phyloP scores from a whole-genome alignment of 2,329 filamentous ascomycete species.

The Aspergillus luchuensis region DNA sequence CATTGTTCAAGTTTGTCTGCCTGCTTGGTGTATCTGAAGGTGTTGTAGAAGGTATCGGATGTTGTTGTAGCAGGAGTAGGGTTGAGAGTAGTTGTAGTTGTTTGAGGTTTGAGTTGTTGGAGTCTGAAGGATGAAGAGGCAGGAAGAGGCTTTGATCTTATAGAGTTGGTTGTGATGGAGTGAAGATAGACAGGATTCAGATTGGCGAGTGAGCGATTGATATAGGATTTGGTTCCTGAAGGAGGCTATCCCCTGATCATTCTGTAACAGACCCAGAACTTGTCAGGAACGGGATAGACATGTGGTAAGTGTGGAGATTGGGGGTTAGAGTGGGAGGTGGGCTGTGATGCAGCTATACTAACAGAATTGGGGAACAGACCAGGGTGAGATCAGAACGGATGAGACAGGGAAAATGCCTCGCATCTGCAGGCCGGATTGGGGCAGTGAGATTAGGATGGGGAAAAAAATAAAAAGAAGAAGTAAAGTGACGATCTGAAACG shows the following conservation, averaged over 20 bases:
- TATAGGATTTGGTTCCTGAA: slow-evolving; percentile 24
- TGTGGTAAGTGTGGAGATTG: slow-evolving; percentile 23
- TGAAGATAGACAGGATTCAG: slow-evolving; percentile 25
- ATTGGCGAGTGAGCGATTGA: slow-evolving; percentile 25
- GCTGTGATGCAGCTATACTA: slow-evolving; percentile 24
- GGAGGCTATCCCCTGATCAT: slow-evolving; percentile 28
- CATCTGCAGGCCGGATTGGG: slow-evolving; percentile 16
- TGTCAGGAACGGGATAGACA: slow-evolving; percentile 18
- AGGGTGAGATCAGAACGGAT: slow-evolving; percentile 20
- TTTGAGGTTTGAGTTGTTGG: slow-evolving; percentile 3
- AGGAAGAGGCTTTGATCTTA: slow-evolving; percentile 13
- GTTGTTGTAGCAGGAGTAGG: slow-evolving; percentile 16
- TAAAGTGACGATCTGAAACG: slow-evolving; percentile 19
- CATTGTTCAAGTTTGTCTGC: slow-evolving; percentile 28
- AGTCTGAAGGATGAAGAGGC: slow-evolving; percentile 1
- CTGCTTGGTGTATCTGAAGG: slow-evolving; percentile 24
- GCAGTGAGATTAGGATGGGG: slow-evolving; percentile 17
- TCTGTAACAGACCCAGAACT: slow-evolving; percentile 18
- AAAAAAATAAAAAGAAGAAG: slow-evolving; percentile 1
- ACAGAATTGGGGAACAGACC: slow-evolving; percentile 16
- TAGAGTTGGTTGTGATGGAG: slow-evolving; percentile 22
- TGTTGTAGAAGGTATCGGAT: slow-evolving; percentile 6
- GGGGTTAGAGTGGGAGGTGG: slow-evolving; percentile 17
- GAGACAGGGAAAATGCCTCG: slow-evolving; percentile 15
- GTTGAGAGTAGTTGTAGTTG: neutral